These are phyloP conservation scores for Ophioceras dolichostomum DNA, from an alignment of 2,329 filamentous ascomycete species.

Conservation along the genomic window DNA sequence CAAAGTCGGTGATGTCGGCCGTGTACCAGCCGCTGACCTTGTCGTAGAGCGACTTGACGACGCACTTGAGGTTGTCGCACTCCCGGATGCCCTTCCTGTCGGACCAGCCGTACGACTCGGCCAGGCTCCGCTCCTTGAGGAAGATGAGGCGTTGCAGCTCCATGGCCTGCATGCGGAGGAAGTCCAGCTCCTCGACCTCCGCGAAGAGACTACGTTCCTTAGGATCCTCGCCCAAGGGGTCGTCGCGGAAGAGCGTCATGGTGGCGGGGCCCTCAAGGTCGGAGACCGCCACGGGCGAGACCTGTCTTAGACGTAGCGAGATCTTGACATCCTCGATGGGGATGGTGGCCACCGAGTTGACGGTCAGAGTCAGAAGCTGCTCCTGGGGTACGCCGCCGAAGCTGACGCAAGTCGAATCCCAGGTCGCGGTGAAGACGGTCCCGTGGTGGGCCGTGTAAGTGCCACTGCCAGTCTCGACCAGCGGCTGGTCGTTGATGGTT, in stretches of 20 bases:
- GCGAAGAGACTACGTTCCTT: slow-evolving; percentile 1
- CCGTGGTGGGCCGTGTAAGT: slow-evolving; percentile 24
- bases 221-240: slow-evolving; percentile 8
- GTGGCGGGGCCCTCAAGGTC: slow-evolving; percentile 27
- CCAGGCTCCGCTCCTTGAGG: slow-evolving; percentile 26
- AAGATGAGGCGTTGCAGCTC: slow-evolving; percentile 29
- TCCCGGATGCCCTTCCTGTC: slow-evolving; percentile 13
- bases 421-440: slow-evolving; percentile 27
- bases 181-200: slow-evolving; percentile 29
- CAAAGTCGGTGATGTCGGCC: slow-evolving; percentile 9
- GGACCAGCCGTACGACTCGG: slow-evolving; percentile 18
- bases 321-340: slow-evolving; percentile 25
- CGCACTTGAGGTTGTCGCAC: slow-evolving; percentile 29
- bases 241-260: slow-evolving; percentile 13
- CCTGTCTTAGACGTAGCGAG: slow-evolving; percentile 32
- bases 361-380: slow-evolving; percentile 30
- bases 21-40: slow-evolving; percentile 24
- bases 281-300: slow-evolving; percentile 25
- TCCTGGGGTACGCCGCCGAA: slow-evolving; percentile 24
- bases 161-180: slow-evolving; percentile 25
- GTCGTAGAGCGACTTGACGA: slow-evolving; percentile 24
- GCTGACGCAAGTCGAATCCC: slow-evolving; percentile 33
- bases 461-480: slow-evolving; percentile 29
- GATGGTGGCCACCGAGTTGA: slow-evolving; percentile 28
- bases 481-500: slow-evolving; percentile 29